phyloP scores from a whole-genome alignment of 176 grass and related monocot species.

The Thalia dealbata region DNA sequence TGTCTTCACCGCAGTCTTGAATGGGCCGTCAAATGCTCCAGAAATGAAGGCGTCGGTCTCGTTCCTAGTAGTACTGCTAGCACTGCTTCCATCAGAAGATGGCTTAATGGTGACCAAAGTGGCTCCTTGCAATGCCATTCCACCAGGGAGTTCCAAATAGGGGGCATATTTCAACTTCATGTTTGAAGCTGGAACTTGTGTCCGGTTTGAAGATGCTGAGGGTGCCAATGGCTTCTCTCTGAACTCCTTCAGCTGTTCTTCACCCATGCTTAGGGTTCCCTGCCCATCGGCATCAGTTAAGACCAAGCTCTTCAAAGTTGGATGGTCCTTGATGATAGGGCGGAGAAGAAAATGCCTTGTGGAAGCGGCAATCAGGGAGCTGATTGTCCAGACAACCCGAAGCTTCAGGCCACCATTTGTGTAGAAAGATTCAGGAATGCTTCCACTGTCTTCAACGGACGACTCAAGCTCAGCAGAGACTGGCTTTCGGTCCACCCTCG shows the following conservation, averaged over 20 bases:
- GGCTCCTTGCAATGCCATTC: constrained; percentile 54
- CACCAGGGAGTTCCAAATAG: constrained; percentile 56
- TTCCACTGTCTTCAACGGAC: constrained; percentile 44
- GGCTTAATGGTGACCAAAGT: constrained; percentile 66
- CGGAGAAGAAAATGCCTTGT: constrained; percentile 73
- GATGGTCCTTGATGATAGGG: constrained; percentile 67
- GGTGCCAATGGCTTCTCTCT: constrained; percentile 47
- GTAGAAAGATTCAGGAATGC: constrained; percentile 90
- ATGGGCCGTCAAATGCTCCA: constrained; percentile 56
- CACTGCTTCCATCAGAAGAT: constrained; percentile 18
- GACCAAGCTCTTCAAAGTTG: constrained; percentile 54
- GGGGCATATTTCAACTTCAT: constrained; percentile 74
- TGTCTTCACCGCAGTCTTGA: constrained; percentile 40
- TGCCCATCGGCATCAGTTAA: constrained; percentile 59
- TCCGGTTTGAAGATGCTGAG: constrained; percentile 57
- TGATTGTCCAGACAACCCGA: constrained; percentile 90
- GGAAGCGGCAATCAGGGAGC: constrained; percentile 71
- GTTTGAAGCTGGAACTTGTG: constrained; percentile 71
- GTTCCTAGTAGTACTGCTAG: constrained; percentile 29
- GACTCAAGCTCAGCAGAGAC: constrained; percentile 3
- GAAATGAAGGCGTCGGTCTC: constrained; percentile 54
- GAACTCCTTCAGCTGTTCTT: constrained; percentile 67
- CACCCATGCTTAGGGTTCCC: constrained; percentile 56
- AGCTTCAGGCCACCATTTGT: constrained; percentile 82
- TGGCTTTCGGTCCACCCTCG: constrained; percentile 32